These are phyloP conservation scores for Hyphopichia khmerensis DNA, from an alignment of 1,139 yeast species.

Conservation along the genomic window DNA sequence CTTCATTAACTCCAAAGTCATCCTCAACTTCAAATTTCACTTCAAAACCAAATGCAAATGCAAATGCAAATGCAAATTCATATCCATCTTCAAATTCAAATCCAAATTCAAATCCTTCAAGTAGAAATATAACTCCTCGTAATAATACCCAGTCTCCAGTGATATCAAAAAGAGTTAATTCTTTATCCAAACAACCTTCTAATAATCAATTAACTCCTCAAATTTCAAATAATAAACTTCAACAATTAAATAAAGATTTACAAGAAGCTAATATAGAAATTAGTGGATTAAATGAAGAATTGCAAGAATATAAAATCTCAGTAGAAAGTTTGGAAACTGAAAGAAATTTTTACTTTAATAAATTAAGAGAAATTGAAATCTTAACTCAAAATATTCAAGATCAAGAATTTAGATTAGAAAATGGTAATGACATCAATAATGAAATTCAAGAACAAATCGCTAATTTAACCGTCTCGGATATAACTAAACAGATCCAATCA, in stretches of 20 bases:
- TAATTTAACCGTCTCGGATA: slow-evolving; percentile 31
- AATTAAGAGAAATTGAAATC: slow-evolving; percentile 84
- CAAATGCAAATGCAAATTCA: slow-evolving; percentile 9
- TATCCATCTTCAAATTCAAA: slow-evolving; percentile 8
- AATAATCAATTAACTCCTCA: too few relatives aligned
- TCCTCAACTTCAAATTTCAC: slow-evolving; percentile 9
- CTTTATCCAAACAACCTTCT: too few relatives aligned
- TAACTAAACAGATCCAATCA: slow-evolving; percentile 65
- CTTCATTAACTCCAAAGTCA: too few relatives aligned
- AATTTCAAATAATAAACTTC: slow-evolving; percentile 16
- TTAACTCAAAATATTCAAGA: slow-evolving; percentile 67
- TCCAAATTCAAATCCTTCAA: slow-evolving; percentile 8
- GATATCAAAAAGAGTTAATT: too few relatives aligned
- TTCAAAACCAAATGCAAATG: slow-evolving; percentile 8
- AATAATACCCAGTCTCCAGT: neutral
- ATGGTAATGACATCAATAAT: slow-evolving; percentile 9
- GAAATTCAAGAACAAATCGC: slow-evolving; percentile 27
- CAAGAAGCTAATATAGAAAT: slow-evolving; percentile 33
- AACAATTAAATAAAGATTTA: slow-evolving; percentile 18
- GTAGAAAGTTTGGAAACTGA: slow-evolving; percentile 68
- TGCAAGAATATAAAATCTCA: slow-evolving; percentile 51
- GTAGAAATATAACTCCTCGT: neutral
- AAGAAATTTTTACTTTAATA: slow-evolving; percentile 86
- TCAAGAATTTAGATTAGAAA: slow-evolving; percentile 10
- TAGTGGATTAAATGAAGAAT: slow-evolving; percentile 44